phyloP scores from a whole-genome alignment of 257 asterid species.

The Solanum chmielewskii region DNA sequence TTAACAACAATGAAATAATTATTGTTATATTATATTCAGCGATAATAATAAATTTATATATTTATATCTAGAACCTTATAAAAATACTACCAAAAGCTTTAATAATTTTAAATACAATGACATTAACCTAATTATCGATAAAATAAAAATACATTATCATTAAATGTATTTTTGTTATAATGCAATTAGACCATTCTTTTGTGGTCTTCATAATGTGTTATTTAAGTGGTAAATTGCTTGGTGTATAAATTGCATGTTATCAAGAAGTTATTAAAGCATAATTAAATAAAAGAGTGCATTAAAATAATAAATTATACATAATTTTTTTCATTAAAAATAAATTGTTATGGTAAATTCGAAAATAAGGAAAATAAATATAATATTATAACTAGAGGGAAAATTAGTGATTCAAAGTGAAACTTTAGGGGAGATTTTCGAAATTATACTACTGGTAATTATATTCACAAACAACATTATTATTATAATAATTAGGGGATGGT shows the following conservation, averaged over 20 bases:
- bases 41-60: too few species aligned
- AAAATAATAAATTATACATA: neutral
- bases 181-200: neutral
- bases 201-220: neutral
- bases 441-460: neutral
- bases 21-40: too few species aligned
- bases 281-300: neutral
- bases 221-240: neutral
- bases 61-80: neutral
- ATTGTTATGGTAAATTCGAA: neutral
- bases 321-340: neutral
- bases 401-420: neutral
- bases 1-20: too few species aligned
- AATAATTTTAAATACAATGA: too few species aligned
- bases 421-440: neutral
- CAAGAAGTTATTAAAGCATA: neutral
- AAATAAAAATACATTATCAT: neutral
- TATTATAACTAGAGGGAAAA: neutral
- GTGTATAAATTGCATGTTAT: neutral
- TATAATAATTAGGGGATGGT: neutral
- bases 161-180: too few species aligned
- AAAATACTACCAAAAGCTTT: too few species aligned
- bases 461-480: neutral
- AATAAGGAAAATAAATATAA: neutral
- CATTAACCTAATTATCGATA: too few species aligned